phyloP scores from a whole-genome alignment of 257 asterid species.

The Ophiorrhiza pumila region DNA sequence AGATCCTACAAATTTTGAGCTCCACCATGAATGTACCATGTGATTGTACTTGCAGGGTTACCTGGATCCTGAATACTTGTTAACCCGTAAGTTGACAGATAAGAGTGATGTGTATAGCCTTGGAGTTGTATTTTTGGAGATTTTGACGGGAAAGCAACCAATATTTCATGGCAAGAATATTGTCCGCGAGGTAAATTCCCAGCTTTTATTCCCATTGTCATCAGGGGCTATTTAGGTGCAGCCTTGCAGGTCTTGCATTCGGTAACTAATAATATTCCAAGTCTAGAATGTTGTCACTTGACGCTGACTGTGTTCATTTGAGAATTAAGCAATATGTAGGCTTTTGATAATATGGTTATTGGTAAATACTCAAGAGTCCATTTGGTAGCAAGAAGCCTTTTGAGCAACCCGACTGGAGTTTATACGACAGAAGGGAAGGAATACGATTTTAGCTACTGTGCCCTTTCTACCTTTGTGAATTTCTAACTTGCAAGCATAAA shows the following conservation, averaged over 20 bases:
- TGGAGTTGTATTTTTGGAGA: constrained; percentile 79
- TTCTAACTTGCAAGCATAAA: too few species aligned
- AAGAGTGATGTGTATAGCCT: constrained; percentile 90
- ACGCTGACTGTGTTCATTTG: too few species aligned
- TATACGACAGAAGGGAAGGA: too few species aligned
- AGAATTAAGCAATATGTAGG: too few species aligned
- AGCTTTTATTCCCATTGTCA: background rate
- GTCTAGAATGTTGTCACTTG: background rate
- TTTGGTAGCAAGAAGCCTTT: too few species aligned
- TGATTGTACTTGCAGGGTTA: constrained; percentile 57
- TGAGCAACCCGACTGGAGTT: too few species aligned
- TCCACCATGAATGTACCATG: background rate
- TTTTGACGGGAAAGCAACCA: constrained; percentile 83
- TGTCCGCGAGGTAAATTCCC: constrained; percentile 63
- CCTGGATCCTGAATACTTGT: constrained; percentile 85
- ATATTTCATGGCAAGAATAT: constrained; percentile 80
- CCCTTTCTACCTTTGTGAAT: background rate
- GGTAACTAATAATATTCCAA: background rate
- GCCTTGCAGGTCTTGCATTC: background rate
- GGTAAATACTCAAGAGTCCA: too few species aligned
- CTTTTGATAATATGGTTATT: too few species aligned
- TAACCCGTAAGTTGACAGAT: constrained; percentile 71
- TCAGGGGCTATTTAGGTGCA: background rate
- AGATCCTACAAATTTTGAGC: background rate
- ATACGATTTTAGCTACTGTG: too few species aligned